phyloP scores from a whole-genome alignment of 2,329 filamentous ascomycete species.

The Fusarium circinatum region DNA sequence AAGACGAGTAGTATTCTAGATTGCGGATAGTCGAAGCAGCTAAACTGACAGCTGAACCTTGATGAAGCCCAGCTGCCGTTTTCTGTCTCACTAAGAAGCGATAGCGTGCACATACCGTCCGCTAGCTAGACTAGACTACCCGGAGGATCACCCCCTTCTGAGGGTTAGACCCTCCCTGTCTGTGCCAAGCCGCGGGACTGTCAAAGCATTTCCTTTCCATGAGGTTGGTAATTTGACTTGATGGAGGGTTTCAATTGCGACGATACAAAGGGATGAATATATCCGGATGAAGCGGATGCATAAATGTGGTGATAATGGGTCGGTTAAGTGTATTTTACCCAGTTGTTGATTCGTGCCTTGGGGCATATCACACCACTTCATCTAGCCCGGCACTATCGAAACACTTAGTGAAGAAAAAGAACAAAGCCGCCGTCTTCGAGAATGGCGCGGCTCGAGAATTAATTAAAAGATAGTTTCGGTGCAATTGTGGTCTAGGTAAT shows the following conservation, averaged over 20 bases:
- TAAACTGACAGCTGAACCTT: background rate
- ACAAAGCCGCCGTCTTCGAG: background rate
- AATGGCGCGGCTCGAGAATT: background rate
- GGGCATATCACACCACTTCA: background rate
- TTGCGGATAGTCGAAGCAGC: background rate
- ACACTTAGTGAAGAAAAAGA: background rate
- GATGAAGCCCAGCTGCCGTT: background rate
- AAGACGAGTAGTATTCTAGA: background rate
- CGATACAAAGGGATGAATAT: background rate
- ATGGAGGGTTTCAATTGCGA: background rate
- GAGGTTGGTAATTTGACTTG: background rate
- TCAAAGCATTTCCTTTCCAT: background rate
- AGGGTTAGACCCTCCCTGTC: background rate
- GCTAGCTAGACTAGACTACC: background rate
- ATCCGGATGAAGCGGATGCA: background rate
- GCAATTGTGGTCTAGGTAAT: background rate
- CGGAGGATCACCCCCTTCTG: background rate
- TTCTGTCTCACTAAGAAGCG: background rate
- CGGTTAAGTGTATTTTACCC: background rate
- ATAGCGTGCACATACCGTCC: background rate
- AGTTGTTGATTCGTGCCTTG: background rate
- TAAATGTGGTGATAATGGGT: background rate
- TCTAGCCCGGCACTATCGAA: background rate
- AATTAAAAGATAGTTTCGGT: background rate
- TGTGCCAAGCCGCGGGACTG: background rate